These are phyloP conservation scores for Hirsutella rhossiliensis DNA, from an alignment of 2,329 filamentous ascomycete genomes.

Conservation along the genomic window DNA sequence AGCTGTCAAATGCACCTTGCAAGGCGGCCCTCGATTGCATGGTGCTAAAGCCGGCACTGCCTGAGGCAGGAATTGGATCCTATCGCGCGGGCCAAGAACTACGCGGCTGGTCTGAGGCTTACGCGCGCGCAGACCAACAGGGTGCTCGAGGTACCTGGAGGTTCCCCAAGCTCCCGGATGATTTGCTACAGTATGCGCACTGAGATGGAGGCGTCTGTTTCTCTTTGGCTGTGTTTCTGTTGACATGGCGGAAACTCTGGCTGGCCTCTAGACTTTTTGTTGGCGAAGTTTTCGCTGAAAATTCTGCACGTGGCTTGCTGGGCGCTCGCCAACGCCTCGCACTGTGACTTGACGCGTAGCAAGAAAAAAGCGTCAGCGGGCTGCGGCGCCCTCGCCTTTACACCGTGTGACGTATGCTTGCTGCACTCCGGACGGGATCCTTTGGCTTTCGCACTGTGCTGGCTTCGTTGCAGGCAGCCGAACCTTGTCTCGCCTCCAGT, in stretches of 20 bases:
- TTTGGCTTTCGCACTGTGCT: slow-evolving; percentile 6
- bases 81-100: slow-evolving; percentile 9
- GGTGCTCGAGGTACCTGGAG: not conserved
- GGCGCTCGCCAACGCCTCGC: too few species aligned
- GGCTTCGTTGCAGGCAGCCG: slow-evolving; percentile 3
- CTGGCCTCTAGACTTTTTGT: too few species aligned
- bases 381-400: not conserved
- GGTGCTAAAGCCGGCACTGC: not conserved
- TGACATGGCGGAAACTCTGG: too few species aligned
- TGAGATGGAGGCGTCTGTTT: not conserved
- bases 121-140: slow-evolving; percentile 6
- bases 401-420: slow-evolving; percentile 1
- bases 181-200: not conserved
- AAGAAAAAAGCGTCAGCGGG: too few species aligned
- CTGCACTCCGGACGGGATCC: not conserved
- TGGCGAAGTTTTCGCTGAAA: too few species aligned
- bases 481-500: slow-evolving; percentile 5
- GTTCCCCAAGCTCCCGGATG: not conserved
- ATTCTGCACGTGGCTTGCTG: too few species aligned
- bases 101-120: slow-evolving; percentile 14
- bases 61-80: not conserved
- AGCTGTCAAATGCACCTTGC: too few species aligned
- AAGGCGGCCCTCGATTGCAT: too few species aligned
- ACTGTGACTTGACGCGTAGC: too few species aligned
- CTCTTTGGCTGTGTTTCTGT: too few species aligned